Conservation (phyloP, 1,284 basidiomycete species). For the Salmacisia buchloeana region DNA sequence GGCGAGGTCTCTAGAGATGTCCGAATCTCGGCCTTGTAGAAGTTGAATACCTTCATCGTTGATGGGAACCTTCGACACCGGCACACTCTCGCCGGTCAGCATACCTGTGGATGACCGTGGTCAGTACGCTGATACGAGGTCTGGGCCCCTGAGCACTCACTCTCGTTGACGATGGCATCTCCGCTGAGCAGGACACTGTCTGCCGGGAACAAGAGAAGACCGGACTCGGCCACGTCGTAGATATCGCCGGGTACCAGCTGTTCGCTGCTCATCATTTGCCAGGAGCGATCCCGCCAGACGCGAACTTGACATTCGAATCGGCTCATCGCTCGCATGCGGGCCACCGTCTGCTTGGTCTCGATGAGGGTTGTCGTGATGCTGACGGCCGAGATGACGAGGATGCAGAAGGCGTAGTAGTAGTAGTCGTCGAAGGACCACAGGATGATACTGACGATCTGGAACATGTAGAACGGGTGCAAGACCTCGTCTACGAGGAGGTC, state of each 20-base stretch:
- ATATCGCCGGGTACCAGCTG: conserved; percentile 89
- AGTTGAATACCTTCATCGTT: conserved; percentile 28
- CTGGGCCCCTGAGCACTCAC: conserved; percentile 44
- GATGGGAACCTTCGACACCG: conserved; percentile 77
- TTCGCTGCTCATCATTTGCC: conserved; percentile 61
- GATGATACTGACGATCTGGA: conserved; percentile 91
- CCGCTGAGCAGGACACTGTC: conserved; percentile 89
- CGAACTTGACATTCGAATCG: conserved; percentile 76
- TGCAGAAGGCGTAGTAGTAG: conserved; percentile 96
- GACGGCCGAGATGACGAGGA: conserved; percentile 80
- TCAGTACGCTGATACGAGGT: background rate
- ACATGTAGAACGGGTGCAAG: conserved; percentile 58
- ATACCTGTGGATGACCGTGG: conserved; percentile 55
- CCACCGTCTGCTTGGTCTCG: conserved; percentile 81
- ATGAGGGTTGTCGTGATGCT: conserved; percentile 82
- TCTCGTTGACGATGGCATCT: conserved; percentile 96
- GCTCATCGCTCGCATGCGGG: conserved; percentile 94
- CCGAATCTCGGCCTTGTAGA: conserved; percentile 30
- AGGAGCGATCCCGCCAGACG: conserved; percentile 63
- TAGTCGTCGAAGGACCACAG: conserved; percentile 87
- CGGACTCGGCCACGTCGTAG: conserved; percentile 74
- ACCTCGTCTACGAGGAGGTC: conserved; percentile 73
- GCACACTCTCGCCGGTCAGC: conserved; percentile 93
- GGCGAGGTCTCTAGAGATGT: conserved; percentile 65
- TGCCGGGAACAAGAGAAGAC: conserved; percentile 73